Evolutionary conservation across 768 basidiomycete species (phyloP).

Genomic region (Pisolithus tinctorius): DNA sequence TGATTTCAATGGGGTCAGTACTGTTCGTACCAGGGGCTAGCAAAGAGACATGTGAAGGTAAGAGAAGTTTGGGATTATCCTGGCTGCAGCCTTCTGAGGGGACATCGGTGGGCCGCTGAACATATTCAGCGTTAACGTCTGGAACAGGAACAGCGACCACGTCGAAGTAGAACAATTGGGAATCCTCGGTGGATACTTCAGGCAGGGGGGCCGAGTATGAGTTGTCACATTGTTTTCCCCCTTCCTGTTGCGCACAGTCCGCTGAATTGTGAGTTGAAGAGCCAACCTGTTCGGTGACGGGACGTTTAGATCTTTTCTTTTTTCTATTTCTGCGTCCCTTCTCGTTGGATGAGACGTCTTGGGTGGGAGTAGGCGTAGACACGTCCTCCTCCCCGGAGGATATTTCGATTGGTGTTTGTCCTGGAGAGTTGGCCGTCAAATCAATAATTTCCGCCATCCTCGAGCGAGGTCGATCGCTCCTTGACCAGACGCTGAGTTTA

Average conservation of each 20-base stretch:
- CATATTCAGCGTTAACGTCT: conserved; percentile 4
- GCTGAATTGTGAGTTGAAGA: conserved; percentile 16
- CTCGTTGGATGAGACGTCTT: conserved; percentile 8
- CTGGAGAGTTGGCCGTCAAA: conserved; percentile 23
- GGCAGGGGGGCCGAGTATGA: conserved; percentile 22
- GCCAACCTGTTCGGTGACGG: conserved; percentile 7
- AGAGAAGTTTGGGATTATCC: conserved; percentile 32
- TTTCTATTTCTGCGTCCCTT: conserved; percentile 25
- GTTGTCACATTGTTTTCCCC: background rate
- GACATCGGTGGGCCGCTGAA: conserved; percentile 7
- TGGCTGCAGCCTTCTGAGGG: conserved; percentile 13
- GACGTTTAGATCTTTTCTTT: conserved; percentile 15
- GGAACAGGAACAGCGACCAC: conserved; percentile 33
- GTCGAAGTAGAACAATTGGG: conserved; percentile 47
- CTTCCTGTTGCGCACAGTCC: conserved; percentile 12
- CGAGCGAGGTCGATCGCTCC: background rate
- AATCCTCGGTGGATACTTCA: conserved; percentile 7
- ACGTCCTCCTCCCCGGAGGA: conserved; percentile 20
- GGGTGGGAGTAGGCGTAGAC: background rate
- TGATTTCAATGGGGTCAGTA: conserved; percentile 38
- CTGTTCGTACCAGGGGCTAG: conserved; percentile 27
- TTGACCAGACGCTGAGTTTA: too few relatives aligned
- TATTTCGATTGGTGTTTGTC: conserved; percentile 21
- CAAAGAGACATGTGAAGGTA: conserved; percentile 68
- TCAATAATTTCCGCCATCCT: conserved; percentile 28